phyloP scores from a whole-genome alignment of 164 flowering plant genomes.

The Amborella trichopoda region DNA sequence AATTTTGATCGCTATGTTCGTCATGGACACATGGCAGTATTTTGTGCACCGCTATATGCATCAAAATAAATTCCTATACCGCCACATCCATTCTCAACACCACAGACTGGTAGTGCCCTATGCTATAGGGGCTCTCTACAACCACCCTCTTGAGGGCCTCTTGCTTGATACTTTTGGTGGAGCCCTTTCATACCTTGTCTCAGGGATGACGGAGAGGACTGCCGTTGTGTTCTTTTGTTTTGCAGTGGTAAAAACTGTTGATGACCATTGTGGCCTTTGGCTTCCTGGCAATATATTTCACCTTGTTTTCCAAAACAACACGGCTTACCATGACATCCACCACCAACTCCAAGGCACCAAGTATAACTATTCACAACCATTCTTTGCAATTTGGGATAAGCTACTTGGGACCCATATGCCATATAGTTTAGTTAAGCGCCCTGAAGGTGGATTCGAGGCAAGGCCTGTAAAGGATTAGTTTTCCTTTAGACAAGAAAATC shows the following conservation, averaged over 20 bases:
- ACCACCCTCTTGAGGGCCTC: constrained; percentile 89
- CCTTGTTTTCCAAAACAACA: constrained; percentile 63
- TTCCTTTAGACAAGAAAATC: too few species aligned
- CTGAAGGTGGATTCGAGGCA: constrained; percentile 77
- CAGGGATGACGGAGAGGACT: constrained; percentile 90
- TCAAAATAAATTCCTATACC: constrained; percentile 82
- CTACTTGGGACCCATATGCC: constrained; percentile 95
- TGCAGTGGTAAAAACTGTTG: constrained; percentile 89
- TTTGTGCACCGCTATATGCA: constrained; percentile 96
- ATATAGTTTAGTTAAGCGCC: constrained; percentile 62
- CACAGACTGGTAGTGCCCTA: constrained; percentile 92
- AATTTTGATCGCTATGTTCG: constrained; percentile 61
- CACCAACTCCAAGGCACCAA: constrained; percentile 91
- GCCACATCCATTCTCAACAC: constrained; percentile 86
- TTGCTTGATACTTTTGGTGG: constrained; percentile 85
- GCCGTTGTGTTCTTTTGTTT: constrained; percentile 96
- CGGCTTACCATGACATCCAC: constrained; percentile 95
- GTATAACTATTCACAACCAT: constrained; percentile 93
- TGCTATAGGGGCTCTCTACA: constrained; percentile 91
- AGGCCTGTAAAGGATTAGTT: constrained; percentile 37
- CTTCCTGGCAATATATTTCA: constrained; percentile 92
- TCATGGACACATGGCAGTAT: constrained; percentile 93
- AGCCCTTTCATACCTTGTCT: constrained; percentile 71
- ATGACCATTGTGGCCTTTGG: constrained; percentile 94
- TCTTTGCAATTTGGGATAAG: constrained; percentile 84